These are phyloP conservation scores for Beauveria rudraprayagi DNA, from an alignment of 2,329 filamentous ascomycete species.

Conservation along the genomic window DNA sequence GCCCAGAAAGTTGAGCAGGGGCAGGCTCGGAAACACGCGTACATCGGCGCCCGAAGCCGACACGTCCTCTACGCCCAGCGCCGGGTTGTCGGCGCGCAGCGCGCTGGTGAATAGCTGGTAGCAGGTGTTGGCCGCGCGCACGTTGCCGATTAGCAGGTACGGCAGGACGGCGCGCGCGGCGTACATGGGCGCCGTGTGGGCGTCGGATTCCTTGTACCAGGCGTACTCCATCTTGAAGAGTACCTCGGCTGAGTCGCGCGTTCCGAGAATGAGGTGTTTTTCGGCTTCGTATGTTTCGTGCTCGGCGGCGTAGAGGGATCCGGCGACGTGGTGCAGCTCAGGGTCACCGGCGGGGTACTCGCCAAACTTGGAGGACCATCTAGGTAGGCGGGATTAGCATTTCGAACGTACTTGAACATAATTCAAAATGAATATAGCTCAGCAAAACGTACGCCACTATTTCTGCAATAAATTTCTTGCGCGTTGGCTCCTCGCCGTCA, in stretches of 20 bases:
- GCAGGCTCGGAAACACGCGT: slow-evolving; percentile 80
- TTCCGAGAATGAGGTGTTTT: slow-evolving; percentile 79
- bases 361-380: slow-evolving; percentile 78
- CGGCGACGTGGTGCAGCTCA: slow-evolving; percentile 87
- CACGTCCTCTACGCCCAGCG: slow-evolving; percentile 71
- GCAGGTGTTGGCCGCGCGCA: slow-evolving; percentile 78
- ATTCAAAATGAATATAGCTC: background rate
- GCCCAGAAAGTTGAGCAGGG: slow-evolving; percentile 90
- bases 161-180: slow-evolving; percentile 80
- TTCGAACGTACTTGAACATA: no score
- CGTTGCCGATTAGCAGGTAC: slow-evolving; percentile 83
- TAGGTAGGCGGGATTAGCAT: slow-evolving; percentile 14
- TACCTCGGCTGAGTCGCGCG: slow-evolving; percentile 74
- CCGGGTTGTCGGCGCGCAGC: slow-evolving; percentile 32
- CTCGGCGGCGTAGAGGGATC: slow-evolving; percentile 83
- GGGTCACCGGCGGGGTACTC: slow-evolving; percentile 87
- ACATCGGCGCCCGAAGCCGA: slow-evolving; percentile 57
- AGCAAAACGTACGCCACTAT: slow-evolving; percentile 57
- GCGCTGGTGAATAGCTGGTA: slow-evolving; percentile 54
- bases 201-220: slow-evolving; percentile 87
- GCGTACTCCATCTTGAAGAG: slow-evolving; percentile 80
- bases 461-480: slow-evolving; percentile 86
- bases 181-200: slow-evolving; percentile 80
- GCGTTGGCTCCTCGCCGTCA: slow-evolving; percentile 72
- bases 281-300: slow-evolving; percentile 92